Base-by-base conservation (phyloP, 2,329 filamentous ascomycete genomes). In the Ophiocordyceps australis region DNA sequence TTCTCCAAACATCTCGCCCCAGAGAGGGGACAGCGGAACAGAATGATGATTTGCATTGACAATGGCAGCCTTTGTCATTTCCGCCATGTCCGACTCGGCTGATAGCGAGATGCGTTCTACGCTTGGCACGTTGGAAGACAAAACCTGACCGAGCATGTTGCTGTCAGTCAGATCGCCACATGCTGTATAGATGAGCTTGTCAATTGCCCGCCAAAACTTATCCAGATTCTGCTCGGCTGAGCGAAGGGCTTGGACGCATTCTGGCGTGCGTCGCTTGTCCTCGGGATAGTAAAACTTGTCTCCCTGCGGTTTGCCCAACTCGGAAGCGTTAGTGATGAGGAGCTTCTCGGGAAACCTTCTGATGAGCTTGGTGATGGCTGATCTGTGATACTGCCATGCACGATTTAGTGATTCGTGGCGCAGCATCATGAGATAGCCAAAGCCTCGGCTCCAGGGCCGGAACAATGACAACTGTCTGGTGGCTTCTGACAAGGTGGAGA, bases 371-470 rank as follows among this genome's bases (percentile, higher is more conserved):
- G 55, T 38, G 1, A 24, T 32, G 1, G 39, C 33, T 4, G 38
- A 16, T 12, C 30, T 30, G 0, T 49, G n/a, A n/a, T n/a, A n/a
- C n/a, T n/a, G n/a, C n/a, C n/a, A n/a, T n/a, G n/a, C n/a, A n/a
- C n/a, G n/a, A n/a, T n/a, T n/a, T n/a, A n/a, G n/a, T n/a, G n/a
- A n/a, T n/a, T n/a, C n/a, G n/a, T n/a, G n/a, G n/a, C n/a, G n/a
- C n/a, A n/a, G 32, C 2, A 33, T 32, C n/a, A 43, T 25, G 3
- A 37, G 33, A 7, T 26, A 9, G 6, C 56, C 48, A 23, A 58
- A 61, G 0, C 34, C 43, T 17, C 38, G 41, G 4, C 57, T 54
- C 59, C 61, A 64, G 1, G 61, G 60, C 23, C 58, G 54, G 32
- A 54, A 65, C 1, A 53, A n/a, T n/a, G n/a, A n/a, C n/a, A n/a